These are phyloP conservation scores for Mortierella sp. DNA, from an alignment of 371 early-diverging fungal genomes.

Conservation along the genomic window DNA sequence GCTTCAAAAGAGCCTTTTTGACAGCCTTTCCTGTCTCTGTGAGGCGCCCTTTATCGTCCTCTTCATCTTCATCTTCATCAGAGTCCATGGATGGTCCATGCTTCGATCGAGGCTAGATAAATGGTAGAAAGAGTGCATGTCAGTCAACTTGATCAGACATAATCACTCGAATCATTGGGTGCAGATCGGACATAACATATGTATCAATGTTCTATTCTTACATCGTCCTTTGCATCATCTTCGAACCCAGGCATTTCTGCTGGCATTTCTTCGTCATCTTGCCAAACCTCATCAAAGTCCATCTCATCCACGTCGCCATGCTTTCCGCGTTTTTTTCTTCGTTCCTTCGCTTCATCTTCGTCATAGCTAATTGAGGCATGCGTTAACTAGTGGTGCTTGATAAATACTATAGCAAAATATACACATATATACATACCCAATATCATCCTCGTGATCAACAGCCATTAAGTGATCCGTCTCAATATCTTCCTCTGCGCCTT, in stretches of 20 bases:
- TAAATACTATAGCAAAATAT: not conserved
- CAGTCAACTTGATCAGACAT: not conserved
- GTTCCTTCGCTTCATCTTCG: conserved; percentile 56
- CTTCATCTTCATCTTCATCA: conserved; percentile 49
- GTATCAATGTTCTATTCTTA: conserved; percentile 10
- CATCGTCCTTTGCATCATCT: conserved; percentile 59
- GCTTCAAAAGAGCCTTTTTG: conserved; percentile 78
- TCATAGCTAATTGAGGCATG: conserved; percentile 28
- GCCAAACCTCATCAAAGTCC: conserved; percentile 81
- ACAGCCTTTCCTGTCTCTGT: conserved; percentile 63
- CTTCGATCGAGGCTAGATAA: conserved; percentile 26
- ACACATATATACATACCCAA: conserved; percentile 18
- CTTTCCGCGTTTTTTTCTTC: conserved; percentile 54
- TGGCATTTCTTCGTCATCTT: conserved; percentile 88
- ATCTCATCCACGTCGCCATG: conserved; percentile 76
- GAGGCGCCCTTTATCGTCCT: conserved; percentile 23
- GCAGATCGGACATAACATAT: not conserved
- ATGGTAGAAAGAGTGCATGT: conserved; percentile 16
- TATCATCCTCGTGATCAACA: conserved; percentile 57
- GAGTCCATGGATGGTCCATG: conserved; percentile 37
- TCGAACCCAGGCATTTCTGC: conserved; percentile 69
- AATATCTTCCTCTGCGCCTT: conserved; percentile 50
- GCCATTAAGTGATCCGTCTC: conserved; percentile 45
- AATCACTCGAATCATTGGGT: not conserved
- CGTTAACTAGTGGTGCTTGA: not conserved